These are phyloP conservation scores for Emericellopsis terricola DNA, from an alignment of 495 filamentous ascomycete species.

Conservation along the genomic window DNA sequence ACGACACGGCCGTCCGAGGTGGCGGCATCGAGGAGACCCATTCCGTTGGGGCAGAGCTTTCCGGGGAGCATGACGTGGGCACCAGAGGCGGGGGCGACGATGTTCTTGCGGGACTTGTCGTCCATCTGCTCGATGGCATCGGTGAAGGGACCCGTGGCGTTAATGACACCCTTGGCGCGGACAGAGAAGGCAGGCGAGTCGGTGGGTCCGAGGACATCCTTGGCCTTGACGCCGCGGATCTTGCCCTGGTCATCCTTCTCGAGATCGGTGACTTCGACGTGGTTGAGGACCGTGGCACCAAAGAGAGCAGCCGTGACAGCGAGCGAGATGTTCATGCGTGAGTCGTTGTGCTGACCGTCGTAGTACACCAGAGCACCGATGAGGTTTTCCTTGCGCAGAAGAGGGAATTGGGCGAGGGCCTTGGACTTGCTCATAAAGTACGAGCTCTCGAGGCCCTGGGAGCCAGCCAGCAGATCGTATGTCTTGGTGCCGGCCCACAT, in stretches of 20 bases:
- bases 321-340: constrained; percentile 64
- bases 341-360: constrained; percentile 69
- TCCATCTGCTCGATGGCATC: constrained; percentile 65
- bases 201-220: constrained; percentile 52
- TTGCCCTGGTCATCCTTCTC: constrained; percentile 46
- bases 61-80: constrained; percentile 68
- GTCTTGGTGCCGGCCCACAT: constrained; percentile 65
- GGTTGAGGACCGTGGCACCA: constrained; percentile 57
- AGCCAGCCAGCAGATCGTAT: constrained; percentile 59
- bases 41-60: constrained; percentile 56
- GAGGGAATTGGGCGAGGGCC: constrained; percentile 60
- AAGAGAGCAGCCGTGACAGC: constrained; percentile 64
- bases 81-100: constrained; percentile 60
- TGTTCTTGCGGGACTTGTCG: constrained; percentile 31
- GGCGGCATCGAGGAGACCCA: constrained; percentile 61
- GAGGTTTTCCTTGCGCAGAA: constrained; percentile 52
- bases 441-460: constrained; percentile 63
- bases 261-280: constrained; percentile 51
- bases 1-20: constrained; percentile 69
- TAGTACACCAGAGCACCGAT: constrained; percentile 65
- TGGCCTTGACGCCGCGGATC: constrained; percentile 43
- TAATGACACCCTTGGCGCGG: constrained; percentile 2
- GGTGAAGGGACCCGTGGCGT: constrained; percentile 44
- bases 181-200: constrained; percentile 1
- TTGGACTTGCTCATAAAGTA: constrained; percentile 65